Evolutionary conservation across 768 basidiomycete genomes (phyloP), one percentile per base, ranked within the genome.

Genomic region (Tylopilus subfusipes): DNA sequence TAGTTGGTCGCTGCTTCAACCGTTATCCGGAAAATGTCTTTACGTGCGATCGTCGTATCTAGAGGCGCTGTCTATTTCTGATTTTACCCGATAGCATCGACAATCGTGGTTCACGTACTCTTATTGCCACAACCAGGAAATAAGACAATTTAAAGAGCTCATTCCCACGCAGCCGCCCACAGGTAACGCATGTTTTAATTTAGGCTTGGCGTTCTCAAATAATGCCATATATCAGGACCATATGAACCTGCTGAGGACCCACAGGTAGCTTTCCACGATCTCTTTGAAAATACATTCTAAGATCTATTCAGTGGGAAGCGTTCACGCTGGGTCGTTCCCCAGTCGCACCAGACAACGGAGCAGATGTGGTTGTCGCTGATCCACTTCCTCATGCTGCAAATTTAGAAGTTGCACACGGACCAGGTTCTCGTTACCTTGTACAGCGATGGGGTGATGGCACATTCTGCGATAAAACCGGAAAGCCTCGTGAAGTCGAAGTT

Each of bases 51-150:
- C 62, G 55, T 63, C 63, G 66, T 67, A 66, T 60, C 65, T 66
- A 61, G n/a, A 54, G 38, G 45, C 53, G 40, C 42, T 50, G 51
- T 63, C 58, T 58, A 50, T 63, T 70, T 69, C 72, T 69, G 61
- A 74, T 68, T 58, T 54, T 43, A 46, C 65, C 55, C 61, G 50
- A 58, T 74, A 93, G 87, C 84, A 87, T 68, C 83, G 83, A 62
- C 90, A 93, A 76, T 84, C 86, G 36, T 97, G 94, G 94, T 98
- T 98, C 76, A 98, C 94, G 34, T 98, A 98, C 74, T 86, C 92
- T 46, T 97, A 90, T 72, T 93, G 96, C 75, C 94, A 99, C 75
- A 90, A 94, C 71, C 81, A 84, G 48, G 86, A 97, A 73, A 93
- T 98, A 57, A 86, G 95, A 54, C 97, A 99, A 73, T 99, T 98